Evolutionary conservation across 139 green algal genomes (phyloP).

Genomic region (Asterochloris sp.): DNA sequence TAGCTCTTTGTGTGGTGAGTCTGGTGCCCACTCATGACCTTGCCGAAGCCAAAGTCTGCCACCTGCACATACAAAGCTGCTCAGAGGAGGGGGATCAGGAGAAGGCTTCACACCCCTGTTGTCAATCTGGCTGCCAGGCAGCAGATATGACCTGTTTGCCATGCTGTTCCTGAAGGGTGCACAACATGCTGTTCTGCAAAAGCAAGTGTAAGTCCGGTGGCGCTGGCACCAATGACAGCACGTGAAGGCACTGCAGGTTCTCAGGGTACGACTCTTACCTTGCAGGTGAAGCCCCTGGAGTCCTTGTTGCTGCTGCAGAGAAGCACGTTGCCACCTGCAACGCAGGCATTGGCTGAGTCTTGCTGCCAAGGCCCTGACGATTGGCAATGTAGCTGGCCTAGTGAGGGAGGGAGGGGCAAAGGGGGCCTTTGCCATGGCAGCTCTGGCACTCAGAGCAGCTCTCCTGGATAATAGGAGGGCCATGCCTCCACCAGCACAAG

Average conservation of each 20-base stretch:
- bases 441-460: too few relatives aligned
- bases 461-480: too few relatives aligned
- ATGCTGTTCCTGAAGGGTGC: too few relatives aligned
- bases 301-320: constrained; percentile 25
- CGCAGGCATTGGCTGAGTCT: neutral
- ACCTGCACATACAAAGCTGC: constrained; percentile 23
- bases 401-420: neutral
- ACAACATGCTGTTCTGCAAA: too few relatives aligned
- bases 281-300: constrained; percentile 37
- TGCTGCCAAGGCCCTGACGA: neutral
- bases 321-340: constrained; percentile 47
- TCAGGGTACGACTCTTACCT: constrained; percentile 19
- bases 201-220: too few relatives aligned
- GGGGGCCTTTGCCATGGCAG: too few relatives aligned
- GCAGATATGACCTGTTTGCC: too few relatives aligned
- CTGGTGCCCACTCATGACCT: constrained; percentile 34
- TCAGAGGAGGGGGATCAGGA: too few relatives aligned
- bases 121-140: too few relatives aligned
- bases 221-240: too few relatives aligned
- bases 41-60: constrained; percentile 67
- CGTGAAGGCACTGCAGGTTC: neutral
- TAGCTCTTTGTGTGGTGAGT: constrained; percentile 23
- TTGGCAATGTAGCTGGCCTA: neutral
- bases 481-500: too few relatives aligned
- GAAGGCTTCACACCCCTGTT: too few relatives aligned